A percentile compares a stretch with the other conserved stretches of the same genome.
Evolutionary conservation across 2,329 filamentous ascomycete species (phyloP).

Genomic region (Plenodomus tracheiphilus): DNA sequence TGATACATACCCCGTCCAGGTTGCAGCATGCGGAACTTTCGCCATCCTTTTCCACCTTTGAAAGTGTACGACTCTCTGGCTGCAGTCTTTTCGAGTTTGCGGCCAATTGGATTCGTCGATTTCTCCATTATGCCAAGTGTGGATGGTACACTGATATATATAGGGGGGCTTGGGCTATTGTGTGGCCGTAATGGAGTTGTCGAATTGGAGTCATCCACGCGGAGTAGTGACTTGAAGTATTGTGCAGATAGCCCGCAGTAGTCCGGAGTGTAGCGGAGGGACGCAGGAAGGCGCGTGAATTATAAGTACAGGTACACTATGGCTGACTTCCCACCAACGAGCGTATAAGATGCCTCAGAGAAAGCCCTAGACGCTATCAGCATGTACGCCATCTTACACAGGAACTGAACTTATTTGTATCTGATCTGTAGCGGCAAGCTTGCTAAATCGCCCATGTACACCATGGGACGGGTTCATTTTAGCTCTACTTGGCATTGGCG

Average conservation of each 20-base stretch:
- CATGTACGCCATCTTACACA: not conserved
- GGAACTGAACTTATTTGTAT: not conserved
- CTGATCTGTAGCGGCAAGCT: not conserved
- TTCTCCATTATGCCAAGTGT: not conserved
- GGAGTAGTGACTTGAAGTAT: not conserved
- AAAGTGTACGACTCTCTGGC: slow-evolving; percentile 37
- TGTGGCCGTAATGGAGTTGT: not conserved
- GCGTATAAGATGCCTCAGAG: not conserved
- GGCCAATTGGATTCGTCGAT: not conserved
- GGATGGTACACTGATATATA: not conserved
- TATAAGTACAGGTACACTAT: too few relatives aligned
- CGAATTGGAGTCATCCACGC: too few relatives aligned
- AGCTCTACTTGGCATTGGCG: slow-evolving; percentile 6
- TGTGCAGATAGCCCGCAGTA: not conserved
- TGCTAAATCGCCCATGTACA: not conserved
- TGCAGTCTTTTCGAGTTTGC: not conserved
- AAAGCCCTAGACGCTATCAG: not conserved
- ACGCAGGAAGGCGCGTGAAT: not conserved
- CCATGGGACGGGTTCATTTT: not conserved
- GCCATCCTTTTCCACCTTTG: slow-evolving; percentile 47
- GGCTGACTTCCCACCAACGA: too few relatives aligned
- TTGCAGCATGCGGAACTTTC: slow-evolving; percentile 46
- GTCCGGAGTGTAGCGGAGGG: not conserved
- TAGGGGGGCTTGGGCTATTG: not conserved
- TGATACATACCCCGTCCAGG: slow-evolving; percentile 59